phyloP scores from a whole-genome alignment of 2,329 filamentous ascomycete genomes.

The Cladosporium sp. region DNA sequence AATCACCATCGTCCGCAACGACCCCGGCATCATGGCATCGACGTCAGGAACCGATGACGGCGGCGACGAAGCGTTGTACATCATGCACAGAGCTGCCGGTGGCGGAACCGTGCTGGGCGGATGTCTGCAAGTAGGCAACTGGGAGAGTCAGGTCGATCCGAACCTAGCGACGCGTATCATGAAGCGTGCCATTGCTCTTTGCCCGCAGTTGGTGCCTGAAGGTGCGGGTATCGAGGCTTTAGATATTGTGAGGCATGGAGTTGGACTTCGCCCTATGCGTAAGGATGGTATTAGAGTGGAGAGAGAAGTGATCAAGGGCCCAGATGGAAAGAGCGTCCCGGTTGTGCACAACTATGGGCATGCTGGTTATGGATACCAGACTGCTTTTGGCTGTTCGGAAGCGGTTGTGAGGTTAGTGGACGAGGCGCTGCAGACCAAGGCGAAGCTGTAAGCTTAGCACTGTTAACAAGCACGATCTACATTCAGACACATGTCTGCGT shows the following conservation, averaged over 20 bases:
- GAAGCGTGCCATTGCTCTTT: conserved; percentile 67
- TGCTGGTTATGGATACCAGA: conserved; percentile 72
- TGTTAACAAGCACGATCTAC: not conserved
- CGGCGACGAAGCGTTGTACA: conserved; percentile 70
- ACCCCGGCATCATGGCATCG: conserved; percentile 67
- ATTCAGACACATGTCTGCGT: not conserved
- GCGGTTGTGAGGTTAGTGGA: conserved; percentile 43
- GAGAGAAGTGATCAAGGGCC: conserved; percentile 63
- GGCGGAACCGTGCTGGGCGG: conserved; percentile 87
- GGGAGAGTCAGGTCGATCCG: conserved; percentile 76
- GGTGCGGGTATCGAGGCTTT: conserved; percentile 71
- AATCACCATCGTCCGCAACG: conserved; percentile 79
- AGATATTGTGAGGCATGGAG: conserved; percentile 75
- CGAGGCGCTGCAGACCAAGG: conserved; percentile 31
- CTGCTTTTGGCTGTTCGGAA: conserved; percentile 44
- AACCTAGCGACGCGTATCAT: conserved; percentile 82
- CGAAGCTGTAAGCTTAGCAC: conserved; percentile 26
- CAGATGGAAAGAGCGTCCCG: conserved; percentile 43
- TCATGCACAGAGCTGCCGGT: conserved; percentile 77
- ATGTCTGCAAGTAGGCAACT: conserved; percentile 75
- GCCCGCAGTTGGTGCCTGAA: conserved; percentile 61
- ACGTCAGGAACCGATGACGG: conserved; percentile 74
- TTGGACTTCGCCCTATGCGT: conserved; percentile 76
- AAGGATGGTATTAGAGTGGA: conserved; percentile 74
- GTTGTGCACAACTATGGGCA: conserved; percentile 84